phyloP scores from a whole-genome alignment of 1,284 basidiomycete species.

The Ustilago curta region DNA sequence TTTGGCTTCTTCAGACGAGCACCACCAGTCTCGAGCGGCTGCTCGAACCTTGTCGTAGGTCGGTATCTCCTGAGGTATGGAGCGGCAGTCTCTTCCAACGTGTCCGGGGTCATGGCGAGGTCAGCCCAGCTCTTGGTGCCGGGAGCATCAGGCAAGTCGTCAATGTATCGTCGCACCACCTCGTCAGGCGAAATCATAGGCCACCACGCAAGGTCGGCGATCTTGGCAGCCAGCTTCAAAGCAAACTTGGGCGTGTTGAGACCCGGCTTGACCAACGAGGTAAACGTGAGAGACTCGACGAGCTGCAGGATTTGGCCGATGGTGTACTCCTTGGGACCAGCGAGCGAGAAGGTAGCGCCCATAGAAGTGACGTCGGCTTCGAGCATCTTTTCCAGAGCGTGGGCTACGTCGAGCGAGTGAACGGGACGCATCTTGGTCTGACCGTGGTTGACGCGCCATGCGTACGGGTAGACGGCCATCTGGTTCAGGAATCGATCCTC shows the following conservation, averaged over 20 bases:
- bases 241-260: conserved; percentile 83
- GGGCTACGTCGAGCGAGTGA: conserved; percentile 93
- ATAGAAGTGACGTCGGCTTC: conserved; percentile 75
- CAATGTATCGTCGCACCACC: conserved; percentile 85
- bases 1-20: conserved; percentile 56
- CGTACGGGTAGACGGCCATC: conserved; percentile 91
- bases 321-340: conserved; percentile 88
- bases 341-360: conserved; percentile 80
- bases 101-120: conserved; percentile 77
- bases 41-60: conserved; percentile 73
- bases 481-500: conserved; percentile 96
- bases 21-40: conserved; percentile 70
- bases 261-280: conserved; percentile 73
- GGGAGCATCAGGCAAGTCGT: conserved; percentile 74
- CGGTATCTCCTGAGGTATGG: conserved; percentile 91
- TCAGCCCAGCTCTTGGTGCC: conserved; percentile 73
- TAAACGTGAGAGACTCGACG: conserved; percentile 83
- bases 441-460: conserved; percentile 91
- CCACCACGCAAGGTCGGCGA: conserved; percentile 87
- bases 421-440: conserved; percentile 88
- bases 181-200: conserved; percentile 91
- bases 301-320: conserved; percentile 86
- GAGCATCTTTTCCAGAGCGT: conserved; percentile 85
- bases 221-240: conserved; percentile 77
- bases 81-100: conserved; percentile 90